Conservation (phyloP, 1,284 basidiomycete species). For the Flammula alnicola region DNA sequence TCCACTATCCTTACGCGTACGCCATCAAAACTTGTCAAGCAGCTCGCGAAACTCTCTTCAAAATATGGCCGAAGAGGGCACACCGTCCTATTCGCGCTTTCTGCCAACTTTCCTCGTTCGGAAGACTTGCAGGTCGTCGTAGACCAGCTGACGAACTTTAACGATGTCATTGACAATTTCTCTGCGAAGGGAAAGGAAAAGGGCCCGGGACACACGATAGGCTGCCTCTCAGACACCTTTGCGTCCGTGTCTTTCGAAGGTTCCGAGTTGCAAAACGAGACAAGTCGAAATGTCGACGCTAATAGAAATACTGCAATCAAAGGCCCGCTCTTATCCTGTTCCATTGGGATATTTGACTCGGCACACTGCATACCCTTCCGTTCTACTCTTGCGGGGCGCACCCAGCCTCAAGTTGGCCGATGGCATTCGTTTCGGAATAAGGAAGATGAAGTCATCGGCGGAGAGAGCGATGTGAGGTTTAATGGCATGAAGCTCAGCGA, state of each 20-base stretch:
- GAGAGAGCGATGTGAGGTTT: constrained; percentile 26
- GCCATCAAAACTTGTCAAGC: constrained; percentile 39
- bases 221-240: constrained; percentile 56
- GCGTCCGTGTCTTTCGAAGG: constrained; percentile 9
- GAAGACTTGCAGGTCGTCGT: constrained; percentile 52
- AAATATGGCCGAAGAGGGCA: constrained; percentile 35
- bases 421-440: constrained; percentile 60
- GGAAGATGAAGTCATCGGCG: constrained; percentile 30
- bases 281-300: not conserved
- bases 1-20: constrained; percentile 47
- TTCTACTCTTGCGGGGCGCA: constrained; percentile 61
- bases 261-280: too few species aligned
- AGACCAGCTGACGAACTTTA: constrained; percentile 43
- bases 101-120: constrained; percentile 42
- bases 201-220: constrained; percentile 42
- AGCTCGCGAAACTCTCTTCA: constrained; percentile 39
- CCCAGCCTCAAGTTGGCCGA: constrained; percentile 65
- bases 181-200: constrained; percentile 1
- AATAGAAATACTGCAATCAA: constrained; percentile 5
- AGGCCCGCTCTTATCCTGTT: constrained; percentile 47
- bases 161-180: constrained; percentile 25
- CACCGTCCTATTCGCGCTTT: constrained; percentile 56
- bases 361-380: constrained; percentile 49
- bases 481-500: too few species aligned
- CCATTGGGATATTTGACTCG: constrained; percentile 53